phyloP scores from a whole-genome alignment of 768 basidiomycete genomes.

The Asterophora parasitica region DNA sequence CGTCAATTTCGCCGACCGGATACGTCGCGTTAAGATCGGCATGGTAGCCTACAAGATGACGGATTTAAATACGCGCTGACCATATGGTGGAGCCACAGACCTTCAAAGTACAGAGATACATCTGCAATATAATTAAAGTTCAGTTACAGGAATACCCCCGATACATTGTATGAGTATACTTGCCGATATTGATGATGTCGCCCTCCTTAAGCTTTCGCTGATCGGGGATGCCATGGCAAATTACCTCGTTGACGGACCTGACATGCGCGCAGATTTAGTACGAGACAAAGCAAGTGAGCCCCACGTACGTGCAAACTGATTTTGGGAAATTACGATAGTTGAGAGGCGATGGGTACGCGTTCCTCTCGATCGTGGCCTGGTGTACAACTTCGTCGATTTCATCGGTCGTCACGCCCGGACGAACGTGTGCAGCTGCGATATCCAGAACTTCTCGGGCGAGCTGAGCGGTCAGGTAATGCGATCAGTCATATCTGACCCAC shows the following conservation, averaged over 20 bases:
- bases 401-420: constrained; percentile 94
- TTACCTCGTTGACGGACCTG: constrained; percentile 90
- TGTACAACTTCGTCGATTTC: constrained; percentile 94
- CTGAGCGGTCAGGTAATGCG: constrained; percentile 35
- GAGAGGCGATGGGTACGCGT: constrained; percentile 91
- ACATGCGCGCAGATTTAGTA: constrained; percentile 6
- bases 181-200: constrained; percentile 94
- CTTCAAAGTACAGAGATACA: constrained; percentile 74
- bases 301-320: constrained; percentile 89
- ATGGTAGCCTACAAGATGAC: constrained; percentile 63
- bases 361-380: constrained; percentile 82
- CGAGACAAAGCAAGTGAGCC: neutral
- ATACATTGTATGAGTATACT: constrained; percentile 13
- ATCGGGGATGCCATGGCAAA: constrained; percentile 97
- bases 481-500: neutral
- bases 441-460: constrained; percentile 91
- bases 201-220: constrained; percentile 79
- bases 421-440: constrained; percentile 77
- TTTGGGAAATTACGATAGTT: constrained; percentile 92
- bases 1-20: constrained; percentile 81
- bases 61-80: neutral
- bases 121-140: constrained; percentile 40
- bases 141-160: neutral
- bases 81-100: constrained; percentile 29
- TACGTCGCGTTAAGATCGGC: constrained; percentile 92